Evolutionary conservation across 805 yeast genomes (phyloP).

Genomic region (Pichia ethanolica): DNA sequence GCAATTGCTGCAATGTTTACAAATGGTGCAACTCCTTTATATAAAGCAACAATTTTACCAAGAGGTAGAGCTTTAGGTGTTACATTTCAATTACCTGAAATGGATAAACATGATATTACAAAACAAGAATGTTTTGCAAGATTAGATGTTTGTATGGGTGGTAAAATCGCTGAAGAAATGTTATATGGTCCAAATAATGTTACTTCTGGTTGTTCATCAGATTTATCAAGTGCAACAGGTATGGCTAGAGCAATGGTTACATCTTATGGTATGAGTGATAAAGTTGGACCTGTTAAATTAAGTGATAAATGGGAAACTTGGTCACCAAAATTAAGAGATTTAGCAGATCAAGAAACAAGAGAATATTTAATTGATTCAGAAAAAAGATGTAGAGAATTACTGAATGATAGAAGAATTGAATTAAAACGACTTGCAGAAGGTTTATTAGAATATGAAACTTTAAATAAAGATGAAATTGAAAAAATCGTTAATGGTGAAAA

Average conservation of each 20-base stretch:
- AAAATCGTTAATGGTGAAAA: conserved; percentile 75
- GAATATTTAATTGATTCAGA: conserved; percentile 68
- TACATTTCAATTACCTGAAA: conserved; percentile 95
- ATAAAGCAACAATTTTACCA: conserved; percentile 94
- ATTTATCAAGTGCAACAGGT: conserved; percentile 79
- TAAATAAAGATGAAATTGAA: conserved; percentile 86
- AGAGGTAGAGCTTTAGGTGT: conserved; percentile 96
- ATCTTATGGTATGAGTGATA: conserved; percentile 91
- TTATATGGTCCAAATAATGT: conserved; percentile 87
- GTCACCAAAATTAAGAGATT: conserved; percentile 81
- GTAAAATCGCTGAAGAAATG: conserved; percentile 93
- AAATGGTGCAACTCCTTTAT: conserved; percentile 88
- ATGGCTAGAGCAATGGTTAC: conserved; percentile 97
- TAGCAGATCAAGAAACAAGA: conserved; percentile 91
- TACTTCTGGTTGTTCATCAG: conserved; percentile 93
- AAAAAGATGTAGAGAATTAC: conserved; percentile 63
- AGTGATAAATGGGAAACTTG: conserved; percentile 92
- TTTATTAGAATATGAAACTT: conserved; percentile 87
- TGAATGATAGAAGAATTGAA: conserved; percentile 57
- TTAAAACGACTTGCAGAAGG: conserved; percentile 88
- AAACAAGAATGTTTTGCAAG: conserved; percentile 84
- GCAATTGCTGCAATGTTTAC: conserved; percentile 96
- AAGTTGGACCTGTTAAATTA: conserved; percentile 85
- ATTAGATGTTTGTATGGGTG: conserved; percentile 98
- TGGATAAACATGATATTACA: conserved; percentile 94